Evolutionary conservation across 164 flowering plant species (phyloP).

Genomic region (Piper betle): DNA sequence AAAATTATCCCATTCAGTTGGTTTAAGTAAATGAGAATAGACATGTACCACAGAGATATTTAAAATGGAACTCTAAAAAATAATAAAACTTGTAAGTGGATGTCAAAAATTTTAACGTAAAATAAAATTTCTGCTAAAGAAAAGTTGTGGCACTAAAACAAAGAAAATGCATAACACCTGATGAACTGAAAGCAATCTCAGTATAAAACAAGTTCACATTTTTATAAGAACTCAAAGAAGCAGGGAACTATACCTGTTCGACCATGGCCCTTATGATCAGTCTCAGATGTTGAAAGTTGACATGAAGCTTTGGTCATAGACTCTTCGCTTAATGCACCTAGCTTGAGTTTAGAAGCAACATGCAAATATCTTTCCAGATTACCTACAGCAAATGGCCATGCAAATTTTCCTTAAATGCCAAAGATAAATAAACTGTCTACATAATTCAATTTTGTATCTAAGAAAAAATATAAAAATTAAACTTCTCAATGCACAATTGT

Average conservation of each 20-base stretch:
- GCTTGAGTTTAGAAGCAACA: slow-evolving; percentile 80
- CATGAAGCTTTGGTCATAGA: slow-evolving; percentile 18
- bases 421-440: not conserved
- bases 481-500: not conserved
- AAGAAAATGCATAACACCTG: not conserved
- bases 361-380: slow-evolving; percentile 56
- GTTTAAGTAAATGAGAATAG: too few species aligned
- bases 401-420: not conserved
- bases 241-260: slow-evolving; percentile 42
- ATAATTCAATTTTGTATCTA: too few species aligned
- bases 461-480: too few species aligned
- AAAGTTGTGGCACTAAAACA: not conserved
- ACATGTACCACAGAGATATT: too few species aligned
- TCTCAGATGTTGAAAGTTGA: slow-evolving; percentile 22
- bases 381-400: slow-evolving; percentile 27
- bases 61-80: too few species aligned
- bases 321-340: slow-evolving; percentile 50
- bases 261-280: slow-evolving; percentile 35
- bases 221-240: not conserved
- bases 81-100: too few species aligned
- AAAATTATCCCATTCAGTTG: too few species aligned
- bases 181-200: not conserved
- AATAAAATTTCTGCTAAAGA: not conserved
- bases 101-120: too few species aligned
- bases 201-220: too few species aligned